A percentile compares a stretch with the other conserved stretches of the same genome.
Conservation (phyloP, 306 rosid genomes). For the Arachis hypogaea region DNA sequence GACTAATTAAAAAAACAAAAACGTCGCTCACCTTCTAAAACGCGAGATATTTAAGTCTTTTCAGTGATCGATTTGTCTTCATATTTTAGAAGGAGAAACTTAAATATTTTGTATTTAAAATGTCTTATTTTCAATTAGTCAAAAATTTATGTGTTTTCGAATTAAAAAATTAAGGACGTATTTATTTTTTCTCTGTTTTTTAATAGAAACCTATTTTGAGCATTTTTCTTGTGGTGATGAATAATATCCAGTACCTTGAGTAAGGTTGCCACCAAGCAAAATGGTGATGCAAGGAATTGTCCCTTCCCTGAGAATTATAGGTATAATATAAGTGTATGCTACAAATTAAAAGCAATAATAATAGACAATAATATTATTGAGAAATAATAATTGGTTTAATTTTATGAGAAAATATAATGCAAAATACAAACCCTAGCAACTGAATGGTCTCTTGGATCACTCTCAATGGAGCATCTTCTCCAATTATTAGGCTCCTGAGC, state of each 20-base stretch:
- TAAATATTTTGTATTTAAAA: too few species aligned
- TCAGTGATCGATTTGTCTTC: too few species aligned
- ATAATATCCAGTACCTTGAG: constrained; percentile 48
- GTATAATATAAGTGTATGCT: constrained; percentile 2
- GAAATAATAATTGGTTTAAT: not conserved
- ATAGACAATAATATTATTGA: not conserved
- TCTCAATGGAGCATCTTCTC: constrained; percentile 61
- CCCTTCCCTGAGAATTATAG: constrained; percentile 56
- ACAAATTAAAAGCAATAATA: not conserved
- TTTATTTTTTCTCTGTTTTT: too few species aligned
- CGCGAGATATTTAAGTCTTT: too few species aligned
- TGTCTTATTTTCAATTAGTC: too few species aligned
- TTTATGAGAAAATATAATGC: not conserved
- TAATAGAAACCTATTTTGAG: too few species aligned
- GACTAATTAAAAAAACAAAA: too few species aligned
- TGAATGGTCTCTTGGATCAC: constrained; percentile 62
- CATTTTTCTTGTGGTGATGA: too few species aligned
- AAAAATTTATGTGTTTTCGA: too few species aligned
- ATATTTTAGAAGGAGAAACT: too few species aligned
- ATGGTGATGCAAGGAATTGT: constrained; percentile 81
- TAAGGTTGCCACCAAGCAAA: constrained; percentile 79
- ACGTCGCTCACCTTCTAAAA: too few species aligned
- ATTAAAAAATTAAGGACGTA: too few species aligned
- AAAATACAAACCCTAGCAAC: constrained; percentile 62
- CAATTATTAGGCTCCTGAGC: constrained; percentile 60